phyloP scores from a whole-genome alignment of 1,284 basidiomycete genomes.

The Cutaneotrichosporon sp. region DNA sequence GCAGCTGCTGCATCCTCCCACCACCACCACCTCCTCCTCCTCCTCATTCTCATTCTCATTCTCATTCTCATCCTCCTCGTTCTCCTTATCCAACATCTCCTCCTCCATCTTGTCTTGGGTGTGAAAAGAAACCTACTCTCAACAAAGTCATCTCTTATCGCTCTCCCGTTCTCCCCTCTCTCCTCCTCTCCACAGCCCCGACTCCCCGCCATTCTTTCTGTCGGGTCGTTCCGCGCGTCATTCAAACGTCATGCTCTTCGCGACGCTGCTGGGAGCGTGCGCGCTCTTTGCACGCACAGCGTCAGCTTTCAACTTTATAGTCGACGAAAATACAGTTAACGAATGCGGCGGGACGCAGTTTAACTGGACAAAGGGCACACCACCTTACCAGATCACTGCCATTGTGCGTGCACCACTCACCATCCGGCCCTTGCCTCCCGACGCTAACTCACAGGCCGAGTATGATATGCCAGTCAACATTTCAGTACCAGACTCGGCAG shows the following conservation, averaged over 20 bases:
- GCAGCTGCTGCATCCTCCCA: too few species aligned
- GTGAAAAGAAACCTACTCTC: too few species aligned
- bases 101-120: too few species aligned
- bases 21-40: too few species aligned
- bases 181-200: background rate
- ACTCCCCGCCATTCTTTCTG: background rate
- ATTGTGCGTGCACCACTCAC: conserved; percentile 29
- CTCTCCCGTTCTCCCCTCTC: too few species aligned
- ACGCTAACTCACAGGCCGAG: conserved; percentile 25
- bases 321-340: conserved; percentile 14
- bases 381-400: conserved; percentile 31
- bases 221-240: background rate
- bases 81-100: too few species aligned
- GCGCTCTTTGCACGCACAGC: background rate
- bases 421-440: too few species aligned
- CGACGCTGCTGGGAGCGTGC: conserved; percentile 21
- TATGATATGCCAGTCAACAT: conserved; percentile 37
- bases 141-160: too few species aligned
- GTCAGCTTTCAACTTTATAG: conserved; percentile 25
- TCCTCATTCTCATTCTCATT: too few species aligned
- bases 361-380: conserved; percentile 27
- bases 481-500: conserved; percentile 28
- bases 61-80: too few species aligned
- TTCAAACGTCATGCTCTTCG: conserved; percentile 52
- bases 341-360: conserved; percentile 29